phyloP scores from a whole-genome alignment of 805 yeast genomes.

The Schwanniomyces sp. region DNA sequence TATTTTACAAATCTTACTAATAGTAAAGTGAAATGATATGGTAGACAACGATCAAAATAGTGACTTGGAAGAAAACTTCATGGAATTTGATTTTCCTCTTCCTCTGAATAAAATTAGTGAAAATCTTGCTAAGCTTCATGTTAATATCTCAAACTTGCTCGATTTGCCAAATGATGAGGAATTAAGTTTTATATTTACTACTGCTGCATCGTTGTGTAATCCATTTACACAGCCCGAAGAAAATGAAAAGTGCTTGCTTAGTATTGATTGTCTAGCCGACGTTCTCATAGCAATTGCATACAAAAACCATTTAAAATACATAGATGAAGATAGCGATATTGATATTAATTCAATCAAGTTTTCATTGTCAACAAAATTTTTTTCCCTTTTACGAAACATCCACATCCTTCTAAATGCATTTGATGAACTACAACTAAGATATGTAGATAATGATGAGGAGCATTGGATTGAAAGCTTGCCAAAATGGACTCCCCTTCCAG shows the following conservation, averaged over 20 bases:
- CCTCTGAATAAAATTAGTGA: conserved; percentile 9
- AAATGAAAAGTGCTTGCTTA: conserved; percentile 50
- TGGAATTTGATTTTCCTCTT: conserved; percentile 15
- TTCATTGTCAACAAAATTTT: conserved; percentile 34
- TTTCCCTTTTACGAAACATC: conserved; percentile 37
- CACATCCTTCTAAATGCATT: conserved; percentile 36
- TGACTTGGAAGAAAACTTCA: conserved; percentile 9
- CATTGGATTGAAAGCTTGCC: conserved; percentile 21
- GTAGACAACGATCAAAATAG: conserved; percentile 14
- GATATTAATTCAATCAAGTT: conserved; percentile 30
- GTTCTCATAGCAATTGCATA: conserved; percentile 45
- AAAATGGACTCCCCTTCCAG: conserved; percentile 26
- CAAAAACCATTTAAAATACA: conserved; percentile 5
- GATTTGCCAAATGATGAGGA: conserved; percentile 14
- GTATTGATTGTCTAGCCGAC: conserved; percentile 56
- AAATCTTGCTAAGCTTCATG: conserved; percentile 13
- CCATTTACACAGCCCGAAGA: conserved; percentile 73
- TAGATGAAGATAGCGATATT: conserved; percentile 5
- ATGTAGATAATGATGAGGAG: conserved; percentile 38
- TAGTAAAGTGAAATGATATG: conserved; percentile 14
- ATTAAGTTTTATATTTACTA: conserved; percentile 15
- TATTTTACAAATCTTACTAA: background rate
- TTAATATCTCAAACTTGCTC: conserved; percentile 11
- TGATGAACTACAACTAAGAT: conserved; percentile 42
- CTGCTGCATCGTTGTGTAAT: conserved; percentile 41